Evolutionary conservation across 495 filamentous ascomycete genomes (phyloP), one percentile per base, ranked within the genome.

Genomic region (Xylaria flabelliformis): DNA sequence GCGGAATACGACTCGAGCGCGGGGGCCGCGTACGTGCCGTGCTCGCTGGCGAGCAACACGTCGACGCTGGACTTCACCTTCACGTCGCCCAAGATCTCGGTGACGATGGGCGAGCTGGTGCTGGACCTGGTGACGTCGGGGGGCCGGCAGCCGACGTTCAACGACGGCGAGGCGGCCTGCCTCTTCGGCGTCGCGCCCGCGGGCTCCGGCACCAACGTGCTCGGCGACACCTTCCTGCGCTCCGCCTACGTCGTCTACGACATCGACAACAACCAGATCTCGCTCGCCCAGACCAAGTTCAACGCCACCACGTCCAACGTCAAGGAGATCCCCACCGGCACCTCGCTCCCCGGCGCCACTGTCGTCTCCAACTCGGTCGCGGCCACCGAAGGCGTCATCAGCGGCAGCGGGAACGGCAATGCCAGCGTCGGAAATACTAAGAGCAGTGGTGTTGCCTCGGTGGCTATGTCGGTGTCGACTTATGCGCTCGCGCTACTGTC

Each of bases 161-260:
- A 82, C 19, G 88, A 94, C 78, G 91, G 90, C 34, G 83, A 83
- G 15, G 74, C 82, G 0, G 86, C 90, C 41, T 95, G 93, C 74
- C 82, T 91, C 32, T 94, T 95, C 74, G 94, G 94, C 59, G 91
- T 98, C 78, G 85, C 87, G 9, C 91, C 93, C 15, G 89, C 92
- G 6, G 89, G 87, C 13, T 73, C 82, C n/a, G 88, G 87, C 56
- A 90, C 88, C 4, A 83, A 87, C 48, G 91, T 97, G 5, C 82
- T 99, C 42, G 95, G 95, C 15, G 95, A 99, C 78, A 98, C 95
- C 0, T 99, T 98, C 83, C 85, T 99, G 19, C 88, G 96, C 68
- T 93, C 90, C 44, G 94, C 95, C 0, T 99, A 98, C 76, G 90
- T 97, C 36, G 95, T 99, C 0, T 98, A 94, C 76, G 95, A 98